These are phyloP conservation scores for Aspergillus arachidicola DNA, from an alignment of 2,329 filamentous ascomycete genomes.

Conservation along the genomic window DNA sequence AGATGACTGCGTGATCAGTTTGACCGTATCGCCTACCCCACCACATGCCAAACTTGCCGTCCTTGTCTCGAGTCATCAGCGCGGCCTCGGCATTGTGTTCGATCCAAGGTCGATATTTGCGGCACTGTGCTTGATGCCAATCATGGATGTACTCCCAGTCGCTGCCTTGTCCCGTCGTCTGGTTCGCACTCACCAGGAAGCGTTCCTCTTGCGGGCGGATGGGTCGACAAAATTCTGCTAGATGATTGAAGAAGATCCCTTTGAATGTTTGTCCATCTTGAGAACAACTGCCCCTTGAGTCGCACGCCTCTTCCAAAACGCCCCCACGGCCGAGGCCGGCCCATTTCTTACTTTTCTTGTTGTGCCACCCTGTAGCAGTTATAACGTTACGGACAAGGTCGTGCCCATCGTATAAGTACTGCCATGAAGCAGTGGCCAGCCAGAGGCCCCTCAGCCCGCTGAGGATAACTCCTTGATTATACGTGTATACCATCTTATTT, in stretches of 20 bases:
- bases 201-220: conserved; percentile 55
- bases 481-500: conserved; percentile 90
- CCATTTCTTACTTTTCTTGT: conserved; percentile 57
- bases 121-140: conserved; percentile 64
- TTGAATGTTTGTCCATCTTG: conserved; percentile 92
- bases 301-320: conserved; percentile 82
- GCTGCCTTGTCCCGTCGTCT: conserved; percentile 35
- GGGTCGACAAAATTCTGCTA: conserved; percentile 74
- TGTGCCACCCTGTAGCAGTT: conserved; percentile 73
- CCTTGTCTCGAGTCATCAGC: conserved; percentile 64
- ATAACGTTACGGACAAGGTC: conserved; percentile 74
- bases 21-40: conserved; percentile 61
- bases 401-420: conserved; percentile 79
- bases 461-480: conserved; percentile 91
- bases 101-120: conserved; percentile 73
- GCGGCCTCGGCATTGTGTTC: conserved; percentile 76
- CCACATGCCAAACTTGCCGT: conserved; percentile 82
- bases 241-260: conserved; percentile 90
- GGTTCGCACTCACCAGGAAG: conserved; percentile 42
- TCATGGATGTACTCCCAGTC: conserved; percentile 48
- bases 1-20: conserved; percentile 13
- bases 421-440: conserved; percentile 70
- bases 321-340: conserved; percentile 75
- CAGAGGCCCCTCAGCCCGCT: conserved; percentile 80
- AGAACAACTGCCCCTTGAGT: conserved; percentile 71